Conservation (phyloP, 2,329 filamentous ascomycete species). For the Colletotrichum tofieldiae region DNA sequence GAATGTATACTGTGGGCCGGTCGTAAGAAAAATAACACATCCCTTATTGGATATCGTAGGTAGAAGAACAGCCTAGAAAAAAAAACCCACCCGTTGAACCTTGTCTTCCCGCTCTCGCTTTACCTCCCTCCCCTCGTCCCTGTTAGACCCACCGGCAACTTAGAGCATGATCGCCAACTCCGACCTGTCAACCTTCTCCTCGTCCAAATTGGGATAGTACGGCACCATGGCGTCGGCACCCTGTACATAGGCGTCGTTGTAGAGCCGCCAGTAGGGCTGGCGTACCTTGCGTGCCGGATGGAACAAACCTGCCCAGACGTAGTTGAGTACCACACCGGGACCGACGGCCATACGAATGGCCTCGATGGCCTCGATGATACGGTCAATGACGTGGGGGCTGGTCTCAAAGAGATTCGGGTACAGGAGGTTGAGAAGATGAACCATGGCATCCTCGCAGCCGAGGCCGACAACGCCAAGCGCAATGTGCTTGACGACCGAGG, state of each 20-base stretch:
- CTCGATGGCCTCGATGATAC: constrained; percentile 97
- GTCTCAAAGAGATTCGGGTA: constrained; percentile 99
- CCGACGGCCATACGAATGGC: constrained; percentile 95
- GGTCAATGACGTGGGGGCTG: constrained; percentile 97
- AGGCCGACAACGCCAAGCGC: constrained; percentile 97
- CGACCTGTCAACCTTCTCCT: constrained; percentile 83
- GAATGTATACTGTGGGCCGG: constrained; percentile 1
- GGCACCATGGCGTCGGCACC: constrained; percentile 95
- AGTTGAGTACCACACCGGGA: constrained; percentile 94
- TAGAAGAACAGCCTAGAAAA: constrained; percentile 10
- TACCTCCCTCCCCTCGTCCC: not conserved
- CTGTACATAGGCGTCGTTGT: constrained; percentile 97
- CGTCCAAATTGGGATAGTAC: constrained; percentile 91
- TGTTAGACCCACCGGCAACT: constrained; percentile 43
- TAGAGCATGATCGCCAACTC: constrained; percentile 89
- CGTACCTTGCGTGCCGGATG: constrained; percentile 96
- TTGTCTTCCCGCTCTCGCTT: constrained; percentile 5
- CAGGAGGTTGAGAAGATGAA: constrained; percentile 95
- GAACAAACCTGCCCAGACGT: constrained; percentile 97
- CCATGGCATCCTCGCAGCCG: constrained; percentile 98
- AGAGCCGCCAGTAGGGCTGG: constrained; percentile 94
- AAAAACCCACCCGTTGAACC: constrained; percentile 7
- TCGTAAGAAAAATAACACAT: constrained; percentile 10
- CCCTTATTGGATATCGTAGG: constrained; percentile 19
- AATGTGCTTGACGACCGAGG: constrained; percentile 97